Evolutionary conservation across 2,329 filamentous ascomycete species (phyloP).

Genomic region (Ceratocystis harringtonii): DNA sequence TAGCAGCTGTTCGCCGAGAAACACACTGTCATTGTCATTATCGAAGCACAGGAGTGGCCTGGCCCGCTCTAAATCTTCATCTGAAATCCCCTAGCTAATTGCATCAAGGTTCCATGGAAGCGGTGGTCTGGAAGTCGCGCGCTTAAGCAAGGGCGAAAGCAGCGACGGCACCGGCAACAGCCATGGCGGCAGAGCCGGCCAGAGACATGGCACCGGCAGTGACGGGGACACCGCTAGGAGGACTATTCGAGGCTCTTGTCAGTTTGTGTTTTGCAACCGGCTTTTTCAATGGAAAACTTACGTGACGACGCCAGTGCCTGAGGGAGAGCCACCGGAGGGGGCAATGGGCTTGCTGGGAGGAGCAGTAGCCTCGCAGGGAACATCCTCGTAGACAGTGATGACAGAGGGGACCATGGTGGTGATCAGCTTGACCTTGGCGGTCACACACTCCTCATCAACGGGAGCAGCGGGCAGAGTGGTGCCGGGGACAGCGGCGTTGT

Average conservation of each 20-base stretch:
- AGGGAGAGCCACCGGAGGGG: conserved; percentile 26
- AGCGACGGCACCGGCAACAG: conserved; percentile 39
- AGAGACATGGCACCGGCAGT: conserved; percentile 39
- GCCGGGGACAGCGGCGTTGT: conserved; percentile 16
- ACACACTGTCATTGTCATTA: conserved; percentile 16
- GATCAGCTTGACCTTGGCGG: conserved; percentile 34
- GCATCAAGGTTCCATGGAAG: not conserved
- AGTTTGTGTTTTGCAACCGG: not conserved
- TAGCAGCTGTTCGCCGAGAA: conserved; percentile 11
- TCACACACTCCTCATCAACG: conserved; percentile 21
- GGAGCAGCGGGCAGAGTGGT: conserved; percentile 20
- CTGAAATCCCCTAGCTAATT: not conserved
- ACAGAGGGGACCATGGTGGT: conserved; percentile 41
- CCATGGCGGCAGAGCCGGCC: conserved; percentile 38
- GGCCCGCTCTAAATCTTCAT: conserved; percentile 11
- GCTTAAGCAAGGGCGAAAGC: conserved; percentile 42
- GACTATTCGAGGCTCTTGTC: conserved; percentile 19
- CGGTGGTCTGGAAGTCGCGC: conserved; percentile 16
- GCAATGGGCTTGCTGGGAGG: conserved; percentile 22
- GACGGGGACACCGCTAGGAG: conserved; percentile 25
- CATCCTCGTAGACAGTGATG: conserved; percentile 29
- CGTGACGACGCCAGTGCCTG: conserved; percentile 28
- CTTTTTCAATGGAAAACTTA: too few relatives aligned
- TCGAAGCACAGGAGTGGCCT: conserved; percentile 16
- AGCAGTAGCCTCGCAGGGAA: conserved; percentile 27